Base-by-base conservation (phyloP, 73 alveolate species). In the Stentor roeselii region DNA sequence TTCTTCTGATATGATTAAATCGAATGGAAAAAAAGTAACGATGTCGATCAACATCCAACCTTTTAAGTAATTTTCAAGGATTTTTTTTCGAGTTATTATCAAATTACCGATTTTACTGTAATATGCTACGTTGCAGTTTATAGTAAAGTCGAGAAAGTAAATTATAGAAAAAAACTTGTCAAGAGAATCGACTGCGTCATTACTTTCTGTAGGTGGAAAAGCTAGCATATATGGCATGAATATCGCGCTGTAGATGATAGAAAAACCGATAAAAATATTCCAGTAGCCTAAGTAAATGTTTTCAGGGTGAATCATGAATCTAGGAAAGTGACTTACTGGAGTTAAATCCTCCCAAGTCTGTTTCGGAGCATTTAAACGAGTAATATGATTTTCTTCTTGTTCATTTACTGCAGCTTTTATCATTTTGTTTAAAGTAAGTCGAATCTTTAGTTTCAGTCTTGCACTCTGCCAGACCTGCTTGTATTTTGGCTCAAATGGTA, bases 61-160 rank as follows among this genome's bases (percentile, higher is more conserved):
- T 67, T 21, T 67, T 21, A 34, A 67, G 80, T 67, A 67, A 67
- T n/a, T 21, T n/a, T 21, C 21, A 21, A 67, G n/a, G 42, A 67
- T 67, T 32, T 21, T 67, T 21, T 34, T 30, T n/a, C 41, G n/a
- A 67, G n/a, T 21, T 30, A 32, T 2, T 21, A 67, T 67, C 11
- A 67, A 67, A 11, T 36, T 32, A 1, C 80, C 80, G 37, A 14
- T 32, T 32, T 30, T 67, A 0, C 34, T 34, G 41, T 67, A 67
- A 67, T 67, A 67, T 30, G 80, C 80, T 21, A 40, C 34, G 41
- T 67, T 67, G 42, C n/a, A 67, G 14, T 67, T n/a, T 21, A 67
- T 21, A 34, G 21, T 30, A 21, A 67, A 67, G 41, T 67, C 80
- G 37, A 67, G 21, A 34, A 67, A 21, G 34, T 21, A 67, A 30